A percentile compares a stretch with the other conserved stretches of the same genome.
Evolutionary conservation across 805 yeast species (phyloP).

Genomic region (Candida koratica): DNA sequence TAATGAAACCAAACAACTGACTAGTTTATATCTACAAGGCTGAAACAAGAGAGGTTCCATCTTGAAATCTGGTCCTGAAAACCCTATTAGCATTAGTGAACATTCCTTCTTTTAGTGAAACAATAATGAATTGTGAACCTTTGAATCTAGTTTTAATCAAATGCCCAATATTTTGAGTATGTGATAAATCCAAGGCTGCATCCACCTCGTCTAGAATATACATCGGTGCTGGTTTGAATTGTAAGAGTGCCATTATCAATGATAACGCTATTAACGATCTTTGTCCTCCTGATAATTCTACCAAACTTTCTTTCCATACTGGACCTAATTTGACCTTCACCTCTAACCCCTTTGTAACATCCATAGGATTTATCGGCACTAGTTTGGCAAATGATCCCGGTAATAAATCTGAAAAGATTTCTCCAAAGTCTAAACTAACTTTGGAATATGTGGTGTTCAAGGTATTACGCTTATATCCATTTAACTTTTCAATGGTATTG

Average conservation of each 20-base stretch:
- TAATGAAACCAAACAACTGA: too few species aligned
- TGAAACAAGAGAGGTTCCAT: constrained; percentile 91
- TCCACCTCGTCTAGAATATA: constrained; percentile 96
- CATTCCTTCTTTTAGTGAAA: constrained; percentile 96
- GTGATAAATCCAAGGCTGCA: constrained; percentile 95
- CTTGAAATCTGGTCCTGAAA: constrained; percentile 90
- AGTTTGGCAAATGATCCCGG: constrained; percentile 89
- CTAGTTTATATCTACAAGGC: constrained; percentile 45
- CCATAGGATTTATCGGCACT: constrained; percentile 74
- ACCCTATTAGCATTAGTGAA: constrained; percentile 95
- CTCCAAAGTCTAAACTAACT: constrained; percentile 86
- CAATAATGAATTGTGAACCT: constrained; percentile 95
- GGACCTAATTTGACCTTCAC: constrained; percentile 85
- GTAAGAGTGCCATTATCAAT: constrained; percentile 83
- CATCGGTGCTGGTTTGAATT: constrained; percentile 98
- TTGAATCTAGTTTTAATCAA: constrained; percentile 90
- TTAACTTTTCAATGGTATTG: constrained; percentile 77
- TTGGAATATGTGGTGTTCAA: constrained; percentile 79
- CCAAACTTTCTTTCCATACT: constrained; percentile 94
- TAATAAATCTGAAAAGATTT: constrained; percentile 78
- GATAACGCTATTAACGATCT: constrained; percentile 91
- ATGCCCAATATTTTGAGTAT: constrained; percentile 96
- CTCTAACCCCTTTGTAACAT: constrained; percentile 85
- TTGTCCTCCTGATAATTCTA: constrained; percentile 96
- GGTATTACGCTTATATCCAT: constrained; percentile 81